These are phyloP conservation scores for Marasmius sp. DNA, from an alignment of 1,284 basidiomycete species.

Conservation along the genomic window DNA sequence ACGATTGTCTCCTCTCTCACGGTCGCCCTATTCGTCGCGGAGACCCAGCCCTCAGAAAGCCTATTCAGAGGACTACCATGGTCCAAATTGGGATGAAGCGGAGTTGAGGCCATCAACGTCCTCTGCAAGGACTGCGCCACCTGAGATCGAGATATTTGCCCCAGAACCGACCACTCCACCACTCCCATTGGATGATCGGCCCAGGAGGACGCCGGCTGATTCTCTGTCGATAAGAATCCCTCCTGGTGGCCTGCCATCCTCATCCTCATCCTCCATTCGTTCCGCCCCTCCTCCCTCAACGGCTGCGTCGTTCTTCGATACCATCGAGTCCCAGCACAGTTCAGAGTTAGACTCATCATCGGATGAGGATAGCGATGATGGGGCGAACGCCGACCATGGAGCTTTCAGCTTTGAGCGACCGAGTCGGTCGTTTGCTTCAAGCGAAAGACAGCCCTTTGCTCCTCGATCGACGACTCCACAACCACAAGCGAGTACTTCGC, in stretches of 20 bases:
- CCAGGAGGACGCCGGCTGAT: not conserved
- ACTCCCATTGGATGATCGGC: constrained; percentile 22
- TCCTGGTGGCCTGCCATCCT: no score
- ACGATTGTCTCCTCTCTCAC: constrained; percentile 41
- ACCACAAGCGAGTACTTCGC: constrained; percentile 30
- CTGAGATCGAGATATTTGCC: constrained; percentile 29
- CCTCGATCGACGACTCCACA: constrained; percentile 14
- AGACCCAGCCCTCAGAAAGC: constrained; percentile 14
- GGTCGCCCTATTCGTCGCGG: constrained; percentile 33
- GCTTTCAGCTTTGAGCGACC: not conserved
- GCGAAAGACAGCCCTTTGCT: constrained; percentile 5
- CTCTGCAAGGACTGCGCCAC: constrained; percentile 13
- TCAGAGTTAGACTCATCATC: constrained; percentile 35
- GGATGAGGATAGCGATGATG: constrained; percentile 21
- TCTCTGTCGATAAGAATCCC: not conserved
- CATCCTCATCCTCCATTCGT: constrained; percentile 23
- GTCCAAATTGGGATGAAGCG: not conserved
- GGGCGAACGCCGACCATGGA: not conserved
- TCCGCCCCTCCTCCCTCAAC: constrained; percentile 46
- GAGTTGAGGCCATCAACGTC: not conserved
- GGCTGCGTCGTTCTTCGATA: constrained; percentile 53
- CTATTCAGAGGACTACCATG: not conserved
- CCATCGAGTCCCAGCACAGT: constrained; percentile 42
- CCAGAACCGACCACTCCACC: constrained; percentile 43
- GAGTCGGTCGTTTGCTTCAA: not conserved